Evolutionary conservation across 108 stramenopile species (phyloP).

Genomic region (Fistulifera solaris): DNA sequence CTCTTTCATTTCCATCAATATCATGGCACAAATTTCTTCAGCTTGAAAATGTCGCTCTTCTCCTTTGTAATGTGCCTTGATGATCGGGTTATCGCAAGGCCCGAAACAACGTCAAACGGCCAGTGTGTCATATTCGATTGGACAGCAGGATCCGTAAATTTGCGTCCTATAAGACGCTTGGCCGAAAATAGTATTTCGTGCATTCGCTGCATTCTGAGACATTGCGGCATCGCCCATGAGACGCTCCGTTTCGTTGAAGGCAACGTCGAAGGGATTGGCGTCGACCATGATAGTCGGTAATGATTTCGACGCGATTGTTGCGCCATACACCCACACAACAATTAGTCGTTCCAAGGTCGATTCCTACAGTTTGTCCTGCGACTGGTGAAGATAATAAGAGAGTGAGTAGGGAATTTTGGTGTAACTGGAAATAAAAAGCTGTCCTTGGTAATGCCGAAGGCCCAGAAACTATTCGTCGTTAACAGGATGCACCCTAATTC

Average conservation of each 20-base stretch:
- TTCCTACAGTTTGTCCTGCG: too few species aligned
- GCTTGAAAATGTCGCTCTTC: slow-evolving; percentile 61
- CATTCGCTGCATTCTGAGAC: slow-evolving; percentile 96
- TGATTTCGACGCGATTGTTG: slow-evolving; percentile 97
- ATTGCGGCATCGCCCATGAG: slow-evolving; percentile 98
- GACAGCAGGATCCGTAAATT: slow-evolving; percentile 89
- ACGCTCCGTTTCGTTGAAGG: slow-evolving; percentile 92
- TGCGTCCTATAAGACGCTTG: slow-evolving; percentile 97
- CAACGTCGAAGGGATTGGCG: slow-evolving; percentile 99
- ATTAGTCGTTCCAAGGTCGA: slow-evolving; percentile 94
- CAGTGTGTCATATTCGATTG: slow-evolving; percentile 96
- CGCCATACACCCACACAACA: slow-evolving; percentile 99
- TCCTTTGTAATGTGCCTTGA: slow-evolving; percentile 13
- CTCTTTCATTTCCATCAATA: slow-evolving; percentile 97
- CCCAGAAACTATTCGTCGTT: too few species aligned
- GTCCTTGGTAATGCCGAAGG: too few species aligned
- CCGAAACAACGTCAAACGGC: slow-evolving; percentile 92
- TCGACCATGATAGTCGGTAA: slow-evolving; percentile 98
- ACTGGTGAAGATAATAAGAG: too few species aligned
- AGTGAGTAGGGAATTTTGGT: too few species aligned
- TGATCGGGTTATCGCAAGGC: slow-evolving; percentile 32
- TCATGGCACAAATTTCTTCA: slow-evolving; percentile 99
- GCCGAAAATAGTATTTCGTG: slow-evolving; percentile 96
- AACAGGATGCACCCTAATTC: too few species aligned
- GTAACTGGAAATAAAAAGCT: too few species aligned